Conservation (phyloP, 805 yeast genomes). For the Metschnikowia picachoensis region DNA sequence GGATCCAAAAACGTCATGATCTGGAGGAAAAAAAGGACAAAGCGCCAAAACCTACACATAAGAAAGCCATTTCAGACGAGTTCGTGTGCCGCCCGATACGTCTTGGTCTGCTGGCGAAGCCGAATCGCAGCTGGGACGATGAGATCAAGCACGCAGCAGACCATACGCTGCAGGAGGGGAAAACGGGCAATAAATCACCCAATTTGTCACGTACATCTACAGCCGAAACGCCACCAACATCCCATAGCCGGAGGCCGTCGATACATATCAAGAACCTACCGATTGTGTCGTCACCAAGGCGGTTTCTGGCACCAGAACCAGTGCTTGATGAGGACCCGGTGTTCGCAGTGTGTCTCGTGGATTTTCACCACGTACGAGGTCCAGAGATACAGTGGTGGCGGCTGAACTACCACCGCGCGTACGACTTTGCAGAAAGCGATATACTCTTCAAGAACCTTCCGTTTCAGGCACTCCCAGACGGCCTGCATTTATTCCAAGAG, state of each 20-base stretch:
- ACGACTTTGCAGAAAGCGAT: slow-evolving; percentile 20
- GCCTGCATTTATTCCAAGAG: slow-evolving; percentile 90
- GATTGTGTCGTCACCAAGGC: slow-evolving; percentile 21
- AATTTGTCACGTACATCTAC: neutral
- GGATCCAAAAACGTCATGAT: slow-evolving; percentile 13
- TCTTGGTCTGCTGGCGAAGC: slow-evolving; percentile 18
- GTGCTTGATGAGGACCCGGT: slow-evolving; percentile 39
- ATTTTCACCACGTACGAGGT: slow-evolving; percentile 87
- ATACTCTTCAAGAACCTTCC: slow-evolving; percentile 82
- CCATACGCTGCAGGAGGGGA: neutral
- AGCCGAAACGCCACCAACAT: slow-evolving; percentile 1
- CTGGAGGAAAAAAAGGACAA: neutral
- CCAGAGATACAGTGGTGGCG: slow-evolving; percentile 93
- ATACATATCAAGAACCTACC: slow-evolving; percentile 39
- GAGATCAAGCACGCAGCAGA: neutral
- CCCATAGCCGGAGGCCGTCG: slow-evolving; percentile 16
- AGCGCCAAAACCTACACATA: neutral
- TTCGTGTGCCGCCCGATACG: slow-evolving; percentile 39
- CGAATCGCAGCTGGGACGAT: neutral
- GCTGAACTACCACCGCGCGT: slow-evolving; percentile 42
- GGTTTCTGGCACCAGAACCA: slow-evolving; percentile 25
- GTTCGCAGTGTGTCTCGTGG: slow-evolving; percentile 84
- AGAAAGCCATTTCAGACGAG: slow-evolving; percentile 20
- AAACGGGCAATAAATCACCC: neutral
- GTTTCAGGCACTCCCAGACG: slow-evolving; percentile 95